Percentiles rank a stretch among this genome's conserved stretches.
phyloP scores from a whole-genome alignment of 257 asterid genomes.

The Petrea volubilis region DNA sequence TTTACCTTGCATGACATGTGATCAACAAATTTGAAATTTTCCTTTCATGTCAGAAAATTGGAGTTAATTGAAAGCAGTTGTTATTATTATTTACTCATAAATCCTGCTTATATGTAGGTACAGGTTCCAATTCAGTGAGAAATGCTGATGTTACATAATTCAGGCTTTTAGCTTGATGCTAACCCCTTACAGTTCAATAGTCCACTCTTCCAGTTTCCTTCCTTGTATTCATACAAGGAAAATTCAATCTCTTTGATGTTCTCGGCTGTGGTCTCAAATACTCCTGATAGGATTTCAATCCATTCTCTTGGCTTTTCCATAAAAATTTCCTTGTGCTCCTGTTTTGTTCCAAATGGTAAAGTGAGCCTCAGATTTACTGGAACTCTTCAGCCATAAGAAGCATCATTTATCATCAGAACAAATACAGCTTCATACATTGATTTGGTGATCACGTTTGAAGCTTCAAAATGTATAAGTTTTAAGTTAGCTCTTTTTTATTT shows the following conservation, averaged over 20 bases:
- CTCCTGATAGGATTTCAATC: constrained; percentile 73
- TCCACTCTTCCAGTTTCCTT: constrained; percentile 81
- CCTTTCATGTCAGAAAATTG: no score
- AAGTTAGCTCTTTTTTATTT: no score
- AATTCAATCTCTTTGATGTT: constrained; percentile 63
- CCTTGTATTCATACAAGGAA: constrained; percentile 67
- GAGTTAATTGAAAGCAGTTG: neutral
- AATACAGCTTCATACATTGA: constrained; percentile 55
- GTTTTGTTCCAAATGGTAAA: constrained; percentile 60
- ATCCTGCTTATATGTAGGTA: constrained; percentile 8
- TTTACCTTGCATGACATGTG: no score
- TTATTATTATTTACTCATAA: neutral
- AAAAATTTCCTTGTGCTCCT: no score
- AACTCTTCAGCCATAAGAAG: constrained; percentile 69
- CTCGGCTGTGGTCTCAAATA: constrained; percentile 42
- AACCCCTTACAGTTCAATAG: no score
- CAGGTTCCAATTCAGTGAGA: neutral
- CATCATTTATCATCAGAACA: constrained; percentile 58
- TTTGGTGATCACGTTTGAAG: no score
- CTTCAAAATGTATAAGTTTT: no score
- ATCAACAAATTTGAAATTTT: no score
- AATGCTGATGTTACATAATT: no score
- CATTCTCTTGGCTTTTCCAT: no score
- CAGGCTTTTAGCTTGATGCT: no score
- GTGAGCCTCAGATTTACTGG: constrained; percentile 81